Evolutionary conservation across 108 stramenopile species (phyloP).

Genomic region (Schizochytrium sp.): DNA sequence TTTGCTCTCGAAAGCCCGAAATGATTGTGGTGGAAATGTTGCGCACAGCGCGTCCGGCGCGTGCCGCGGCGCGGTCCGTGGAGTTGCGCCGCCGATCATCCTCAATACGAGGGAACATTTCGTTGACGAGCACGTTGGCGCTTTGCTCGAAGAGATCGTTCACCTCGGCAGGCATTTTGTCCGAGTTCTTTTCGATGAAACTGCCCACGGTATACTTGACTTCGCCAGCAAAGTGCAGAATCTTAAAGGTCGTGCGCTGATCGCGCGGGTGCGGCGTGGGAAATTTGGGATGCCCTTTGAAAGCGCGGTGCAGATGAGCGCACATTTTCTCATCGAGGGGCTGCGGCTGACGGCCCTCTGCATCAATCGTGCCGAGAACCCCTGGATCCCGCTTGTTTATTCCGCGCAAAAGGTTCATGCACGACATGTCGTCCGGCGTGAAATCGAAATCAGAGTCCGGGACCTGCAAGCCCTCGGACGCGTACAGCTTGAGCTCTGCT

Average conservation of each 20-base stretch:
- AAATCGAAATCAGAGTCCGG: constrained; percentile 40
- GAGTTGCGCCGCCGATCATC: background rate
- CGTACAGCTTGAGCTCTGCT: constrained; percentile 22
- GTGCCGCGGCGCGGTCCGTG: background rate
- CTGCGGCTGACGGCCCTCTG: constrained; percentile 15
- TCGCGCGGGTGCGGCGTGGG: constrained; percentile 4
- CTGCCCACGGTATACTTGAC: constrained; percentile 49
- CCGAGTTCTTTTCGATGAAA: constrained; percentile 42
- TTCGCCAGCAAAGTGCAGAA: constrained; percentile 44
- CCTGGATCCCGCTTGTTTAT: constrained; percentile 20
- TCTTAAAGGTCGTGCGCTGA: constrained; percentile 20
- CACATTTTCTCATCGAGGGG: constrained; percentile 18
- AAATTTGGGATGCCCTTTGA: background rate
- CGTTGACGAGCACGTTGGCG: background rate
- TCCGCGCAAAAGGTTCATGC: constrained; percentile 29
- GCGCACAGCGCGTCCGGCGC: background rate
- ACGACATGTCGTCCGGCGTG: background rate
- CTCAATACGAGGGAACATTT: background rate
- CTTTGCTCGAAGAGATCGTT: constrained; percentile 17
- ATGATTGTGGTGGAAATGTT: background rate
- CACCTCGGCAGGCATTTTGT: constrained; percentile 32
- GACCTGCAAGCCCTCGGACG: constrained; percentile 1
- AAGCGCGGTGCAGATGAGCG: background rate
- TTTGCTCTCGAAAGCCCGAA: background rate
- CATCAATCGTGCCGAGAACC: constrained; percentile 20